Evolutionary conservation across 2,329 filamentous ascomycete genomes (phyloP).

Genomic region (Aspergillus persii): DNA sequence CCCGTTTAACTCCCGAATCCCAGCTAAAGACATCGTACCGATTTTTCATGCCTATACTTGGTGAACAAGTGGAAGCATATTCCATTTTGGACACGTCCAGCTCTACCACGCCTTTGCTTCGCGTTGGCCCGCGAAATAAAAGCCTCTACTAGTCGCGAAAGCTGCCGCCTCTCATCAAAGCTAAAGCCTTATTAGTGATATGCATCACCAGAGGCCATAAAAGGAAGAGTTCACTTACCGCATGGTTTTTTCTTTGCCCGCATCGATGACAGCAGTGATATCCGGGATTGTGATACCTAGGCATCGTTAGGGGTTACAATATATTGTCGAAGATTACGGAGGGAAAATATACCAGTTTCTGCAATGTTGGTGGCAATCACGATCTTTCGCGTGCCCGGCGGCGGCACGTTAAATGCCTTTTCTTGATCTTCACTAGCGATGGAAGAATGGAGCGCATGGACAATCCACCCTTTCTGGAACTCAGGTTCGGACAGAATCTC

Average conservation of each 20-base stretch:
- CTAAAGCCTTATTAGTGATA: constrained; percentile 38
- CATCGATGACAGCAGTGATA: constrained; percentile 94
- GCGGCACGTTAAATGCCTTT: constrained; percentile 82
- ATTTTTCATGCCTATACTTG: constrained; percentile 76
- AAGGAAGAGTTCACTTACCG: constrained; percentile 29
- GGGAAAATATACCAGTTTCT: constrained; percentile 67
- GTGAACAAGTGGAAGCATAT: constrained; percentile 97
- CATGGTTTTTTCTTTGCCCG: constrained; percentile 97
- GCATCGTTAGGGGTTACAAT: constrained; percentile 5
- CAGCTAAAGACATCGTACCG: constrained; percentile 35
- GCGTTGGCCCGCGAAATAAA: constrained; percentile 96
- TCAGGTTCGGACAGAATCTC: constrained; percentile 72
- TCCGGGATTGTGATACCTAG: constrained; percentile 86
- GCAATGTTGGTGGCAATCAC: constrained; percentile 97
- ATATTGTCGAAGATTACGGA: background rate
- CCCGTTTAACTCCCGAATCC: background rate
- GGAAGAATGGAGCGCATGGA: constrained; percentile 88
- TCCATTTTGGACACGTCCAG: constrained; percentile 91
- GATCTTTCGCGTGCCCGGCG: constrained; percentile 80
- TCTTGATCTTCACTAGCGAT: constrained; percentile 97
- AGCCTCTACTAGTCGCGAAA: constrained; percentile 86
- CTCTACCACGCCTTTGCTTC: constrained; percentile 89
- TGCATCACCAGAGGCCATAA: background rate
- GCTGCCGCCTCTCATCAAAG: constrained; percentile 87
- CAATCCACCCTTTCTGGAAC: constrained; percentile 75